Base-by-base conservation (phyloP, 2,329 filamentous ascomycete genomes). In the Sarocladium brachiariae region DNA sequence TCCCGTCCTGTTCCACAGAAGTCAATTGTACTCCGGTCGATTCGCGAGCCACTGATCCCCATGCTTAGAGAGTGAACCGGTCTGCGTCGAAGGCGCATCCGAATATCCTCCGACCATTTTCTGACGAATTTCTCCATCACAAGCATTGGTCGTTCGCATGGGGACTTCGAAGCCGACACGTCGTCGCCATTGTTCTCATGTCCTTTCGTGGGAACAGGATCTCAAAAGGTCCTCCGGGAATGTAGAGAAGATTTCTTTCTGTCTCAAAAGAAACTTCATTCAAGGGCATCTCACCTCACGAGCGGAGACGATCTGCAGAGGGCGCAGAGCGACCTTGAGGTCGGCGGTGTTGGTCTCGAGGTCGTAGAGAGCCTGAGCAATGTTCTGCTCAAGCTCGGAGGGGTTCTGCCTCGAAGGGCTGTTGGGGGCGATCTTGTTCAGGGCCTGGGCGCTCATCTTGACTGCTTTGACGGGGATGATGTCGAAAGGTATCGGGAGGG, bases 261-360 rank as follows among this genome's bases (percentile, higher is more conserved):
- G 54, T 65, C 59, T 67, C 52, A n/a, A 39, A 10, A 19, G 9
- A 39, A 19, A 39, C 23, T 21, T 43, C 39, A 56, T 61, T 64
- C 61, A 67, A 57, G 66, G 60, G 27, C 25, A 58, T 84, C 90
- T 90, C 87, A 99, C 93, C 92, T 99, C 93, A 76, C 91, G 89
- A 73, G 93, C 93, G 78, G 89, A 95, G 74, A 95, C 89, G 77
- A 99, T 91, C 84, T 99, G 93, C 77, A 99, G 86, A 75, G 93
- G 93, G 71, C 93, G 87, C 71, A 99, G 87, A 65, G 90, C 87
- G 69, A 83, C 83, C 87, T 92, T 95, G 78, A 99, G 88, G 78
- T 99, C 93, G 73, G 90, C 81, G 70, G 93, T 96, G 86, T 96
- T 96, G 80, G 85, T 91, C 89, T 99, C 93, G 77, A 99, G 89